phyloP scores from a whole-genome alignment of 2,329 filamentous ascomycete genomes.

The Capronia epimyces region DNA sequence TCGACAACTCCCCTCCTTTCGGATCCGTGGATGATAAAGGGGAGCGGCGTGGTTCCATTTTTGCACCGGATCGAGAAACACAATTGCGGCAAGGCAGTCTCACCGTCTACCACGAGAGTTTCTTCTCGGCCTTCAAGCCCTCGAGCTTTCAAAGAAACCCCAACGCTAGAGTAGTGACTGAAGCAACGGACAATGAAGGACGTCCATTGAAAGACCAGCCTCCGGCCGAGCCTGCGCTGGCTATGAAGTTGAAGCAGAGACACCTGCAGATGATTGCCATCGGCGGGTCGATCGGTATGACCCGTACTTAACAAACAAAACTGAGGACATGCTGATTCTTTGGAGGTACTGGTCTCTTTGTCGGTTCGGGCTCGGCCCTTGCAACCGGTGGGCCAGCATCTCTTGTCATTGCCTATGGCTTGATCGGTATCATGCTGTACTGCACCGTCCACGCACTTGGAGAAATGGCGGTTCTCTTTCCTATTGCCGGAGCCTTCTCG shows the following conservation, averaged over 20 bases:
- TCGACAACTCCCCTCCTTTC: not conserved
- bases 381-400: conserved; percentile 69
- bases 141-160: conserved; percentile 29
- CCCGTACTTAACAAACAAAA: conserved; percentile 12
- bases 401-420: conserved; percentile 66
- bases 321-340: not conserved
- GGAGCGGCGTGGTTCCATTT: not conserved
- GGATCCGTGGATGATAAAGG: not conserved
- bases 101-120: conserved; percentile 11
- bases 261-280: conserved; percentile 28
- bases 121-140: conserved; percentile 29
- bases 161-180: conserved; percentile 14
- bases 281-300: conserved; percentile 25
- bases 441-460: conserved; percentile 86
- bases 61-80: not conserved
- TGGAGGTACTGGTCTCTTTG: conserved; percentile 19
- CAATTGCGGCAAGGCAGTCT: conserved; percentile 14
- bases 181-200: conserved; percentile 9
- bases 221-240: conserved; percentile 27
- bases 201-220: conserved; percentile 30
- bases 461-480: conserved; percentile 83
- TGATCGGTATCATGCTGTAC: conserved; percentile 82
- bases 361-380: conserved; percentile 69
- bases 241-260: conserved; percentile 19
- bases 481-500: conserved; percentile 84